Evolutionary conservation across 164 flowering plant genomes (phyloP), one percentile per base, ranked within the genome.

Genomic region (Berberis vulgaris): DNA sequence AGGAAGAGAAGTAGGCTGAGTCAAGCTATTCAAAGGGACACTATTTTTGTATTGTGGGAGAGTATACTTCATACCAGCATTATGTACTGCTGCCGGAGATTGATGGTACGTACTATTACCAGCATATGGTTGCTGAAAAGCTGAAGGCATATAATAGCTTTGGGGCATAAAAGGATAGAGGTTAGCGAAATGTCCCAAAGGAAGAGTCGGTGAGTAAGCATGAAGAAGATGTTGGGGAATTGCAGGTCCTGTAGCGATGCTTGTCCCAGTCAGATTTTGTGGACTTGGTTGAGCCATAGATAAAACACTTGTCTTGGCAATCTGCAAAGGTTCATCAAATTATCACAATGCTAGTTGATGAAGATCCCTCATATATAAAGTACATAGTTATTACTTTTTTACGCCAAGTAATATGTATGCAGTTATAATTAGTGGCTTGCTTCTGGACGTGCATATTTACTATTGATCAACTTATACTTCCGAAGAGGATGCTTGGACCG

Each of bases 121-220:
- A 44, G 89, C 83, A 75, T 88, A 84, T 56, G 91, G 74, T 72
- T 89, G 98, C 78, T 84, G 97, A 74, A 82, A 88, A 61, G 86
- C 94, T 57, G 91, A 82, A 7, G 99, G 96, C 81, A 91, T 66
- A 60, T 94, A 91, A 68, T 88, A 91, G 78, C 83, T 91, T 80
- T 83, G 98, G 42, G 92, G 88, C 65, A 85, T 62, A 72, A 80
- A 84, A 11, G 95, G 89, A 67, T 86, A 90, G 57, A 89, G 91
- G 74, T 85, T 88, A 9, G 89, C 74, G 72, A 79, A 93, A 61
- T 79, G 96, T 38, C 91, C 96, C 79, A 89, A 63, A 61, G 96
- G 96, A 73, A 95, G 90, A 57, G 83, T 67, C n/a, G 89, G 97
- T 7, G 97, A 79, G 67, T 86, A 91, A 41, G 96, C 86, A 65